Conservation (phyloP, 1,284 basidiomycete genomes). For the Ceratobasidium papillatum region DNA sequence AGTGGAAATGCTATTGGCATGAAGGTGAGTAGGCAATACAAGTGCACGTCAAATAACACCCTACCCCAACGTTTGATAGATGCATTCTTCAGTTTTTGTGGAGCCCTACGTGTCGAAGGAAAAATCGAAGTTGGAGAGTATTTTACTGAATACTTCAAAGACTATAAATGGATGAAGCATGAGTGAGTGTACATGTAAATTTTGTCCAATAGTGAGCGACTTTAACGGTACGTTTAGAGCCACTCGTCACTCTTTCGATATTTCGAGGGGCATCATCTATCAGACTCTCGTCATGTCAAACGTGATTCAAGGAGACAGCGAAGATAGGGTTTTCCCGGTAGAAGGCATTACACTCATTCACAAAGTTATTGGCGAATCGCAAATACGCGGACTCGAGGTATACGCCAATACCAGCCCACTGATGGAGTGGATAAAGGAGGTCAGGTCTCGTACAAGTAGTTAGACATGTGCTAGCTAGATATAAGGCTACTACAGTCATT, state of each 20-base stretch:
- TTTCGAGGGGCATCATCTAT: conserved; percentile 10
- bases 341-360: neutral
- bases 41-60: neutral
- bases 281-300: neutral
- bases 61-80: neutral
- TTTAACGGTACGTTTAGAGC: neutral
- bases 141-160: conserved; percentile 8
- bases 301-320: neutral
- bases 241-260: conserved; percentile 20
- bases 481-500: no score
- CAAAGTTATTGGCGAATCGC: conserved; percentile 3
- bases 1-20: conserved; percentile 15
- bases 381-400: conserved; percentile 10
- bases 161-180: conserved; percentile 12
- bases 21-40: neutral
- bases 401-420: neutral
- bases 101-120: neutral
- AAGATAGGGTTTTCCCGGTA: neutral
- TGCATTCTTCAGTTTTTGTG: neutral
- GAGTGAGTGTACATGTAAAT: neutral
- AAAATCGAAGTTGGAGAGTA: neutral
- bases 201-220: neutral
- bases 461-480: neutral
- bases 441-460: neutral
- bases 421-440: conserved; percentile 1